These are phyloP conservation scores for Petunia hybrid DNA, from an alignment of 305 asterid genomes.

Conservation along the genomic window DNA sequence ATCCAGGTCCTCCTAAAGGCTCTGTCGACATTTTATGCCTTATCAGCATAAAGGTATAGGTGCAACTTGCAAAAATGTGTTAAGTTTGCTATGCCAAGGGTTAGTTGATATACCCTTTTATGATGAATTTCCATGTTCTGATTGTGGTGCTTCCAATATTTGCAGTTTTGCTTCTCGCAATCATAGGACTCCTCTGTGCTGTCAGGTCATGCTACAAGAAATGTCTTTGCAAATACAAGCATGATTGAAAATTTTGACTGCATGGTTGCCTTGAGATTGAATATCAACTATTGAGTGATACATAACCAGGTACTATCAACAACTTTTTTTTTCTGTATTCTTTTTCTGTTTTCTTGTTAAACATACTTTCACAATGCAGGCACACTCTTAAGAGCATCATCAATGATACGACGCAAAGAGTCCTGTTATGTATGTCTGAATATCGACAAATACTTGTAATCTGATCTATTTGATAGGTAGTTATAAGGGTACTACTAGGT, in stretches of 20 bases:
- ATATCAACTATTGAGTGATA: neutral
- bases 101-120: neutral
- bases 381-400: no score
- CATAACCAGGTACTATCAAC: neutral
- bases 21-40: neutral
- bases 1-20: neutral
- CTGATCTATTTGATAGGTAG: no score
- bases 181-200: conserved; percentile 31
- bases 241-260: conserved; percentile 30
- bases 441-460: no score
- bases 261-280: conserved; percentile 4
- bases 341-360: no score
- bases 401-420: no score
- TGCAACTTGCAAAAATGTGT: neutral
- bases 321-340: neutral
- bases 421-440: no score
- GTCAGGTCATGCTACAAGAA: conserved; percentile 26
- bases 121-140: conserved; percentile 16
- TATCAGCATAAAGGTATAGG: neutral
- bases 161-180: conserved; percentile 39
- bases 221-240: conserved; percentile 37
- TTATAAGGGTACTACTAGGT: no score
- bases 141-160: neutral
- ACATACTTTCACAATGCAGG: no score
- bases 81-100: no score